Evolutionary conservation across 129 eudicot genomes (phyloP).

Genomic region (Flaveria brownii): DNA sequence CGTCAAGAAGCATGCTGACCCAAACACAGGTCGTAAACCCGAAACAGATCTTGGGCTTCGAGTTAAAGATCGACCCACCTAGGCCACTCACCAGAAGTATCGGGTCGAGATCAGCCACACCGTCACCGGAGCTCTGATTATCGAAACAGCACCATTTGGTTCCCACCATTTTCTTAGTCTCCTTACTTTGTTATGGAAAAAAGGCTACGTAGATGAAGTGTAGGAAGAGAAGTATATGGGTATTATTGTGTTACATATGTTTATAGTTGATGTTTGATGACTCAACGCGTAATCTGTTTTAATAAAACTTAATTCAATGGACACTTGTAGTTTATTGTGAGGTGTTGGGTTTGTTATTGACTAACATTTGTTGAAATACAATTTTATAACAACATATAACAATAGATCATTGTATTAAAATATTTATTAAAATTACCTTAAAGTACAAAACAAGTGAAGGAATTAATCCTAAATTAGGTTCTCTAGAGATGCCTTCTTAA

Average conservation of each 20-base stretch:
- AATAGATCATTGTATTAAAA: too few species aligned
- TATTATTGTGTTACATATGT: neutral
- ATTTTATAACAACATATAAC: too few species aligned
- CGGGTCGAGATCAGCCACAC: slow-evolving; percentile 62
- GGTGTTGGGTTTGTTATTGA: too few species aligned
- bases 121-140: slow-evolving; percentile 40
- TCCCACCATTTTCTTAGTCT: neutral
- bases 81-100: slow-evolving; percentile 74
- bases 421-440: too few species aligned
- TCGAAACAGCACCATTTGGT: slow-evolving; percentile 51
- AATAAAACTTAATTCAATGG: too few species aligned
- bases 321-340: too few species aligned
- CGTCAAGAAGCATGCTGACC: slow-evolving; percentile 84
- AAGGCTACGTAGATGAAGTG: slow-evolving; percentile 25
- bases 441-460: too few species aligned
- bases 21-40: slow-evolving; percentile 64
- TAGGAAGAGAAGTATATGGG: neutral
- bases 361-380: too few species aligned
- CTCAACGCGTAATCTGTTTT: too few species aligned
- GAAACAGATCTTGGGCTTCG: slow-evolving; percentile 51
- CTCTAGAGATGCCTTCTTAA: too few species aligned
- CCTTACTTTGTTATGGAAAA: neutral
- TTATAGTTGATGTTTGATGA: too few species aligned
- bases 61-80: slow-evolving; percentile 73
- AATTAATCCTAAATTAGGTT: too few species aligned